Percentiles rank a stretch among this genome's conserved stretches.
phyloP scores from a whole-genome alignment of 2,329 filamentous ascomycete species.

The Furcasterigmium sp. region DNA sequence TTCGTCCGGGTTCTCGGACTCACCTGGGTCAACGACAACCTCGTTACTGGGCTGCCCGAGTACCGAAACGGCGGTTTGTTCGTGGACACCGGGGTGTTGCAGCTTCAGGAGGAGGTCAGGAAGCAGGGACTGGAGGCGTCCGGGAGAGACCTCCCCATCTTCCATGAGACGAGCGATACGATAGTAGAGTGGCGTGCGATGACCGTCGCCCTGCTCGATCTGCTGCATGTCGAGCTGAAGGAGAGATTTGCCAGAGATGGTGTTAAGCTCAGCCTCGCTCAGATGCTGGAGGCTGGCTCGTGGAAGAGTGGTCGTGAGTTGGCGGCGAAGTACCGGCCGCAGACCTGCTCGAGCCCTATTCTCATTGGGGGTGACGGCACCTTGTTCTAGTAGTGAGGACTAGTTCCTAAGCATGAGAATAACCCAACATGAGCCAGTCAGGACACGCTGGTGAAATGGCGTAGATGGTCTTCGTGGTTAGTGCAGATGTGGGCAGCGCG shows the following conservation, averaged over 20 bases:
- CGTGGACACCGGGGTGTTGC: conserved; percentile 77
- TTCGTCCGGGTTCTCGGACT: conserved; percentile 79
- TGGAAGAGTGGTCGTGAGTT: conserved; percentile 71
- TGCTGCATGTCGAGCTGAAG: conserved; percentile 42
- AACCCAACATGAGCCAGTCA: no score
- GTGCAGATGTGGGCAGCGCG: no score
- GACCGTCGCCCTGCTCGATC: conserved; percentile 56
- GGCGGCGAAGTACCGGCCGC: conserved; percentile 71
- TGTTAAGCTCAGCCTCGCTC: conserved; percentile 36
- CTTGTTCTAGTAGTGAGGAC: conserved; percentile 52
- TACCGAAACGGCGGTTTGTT: conserved; percentile 90
- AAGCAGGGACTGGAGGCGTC: conserved; percentile 61
- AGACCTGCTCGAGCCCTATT: conserved; percentile 78
- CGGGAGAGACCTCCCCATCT: conserved; percentile 50
- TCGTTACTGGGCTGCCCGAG: conserved; percentile 83
- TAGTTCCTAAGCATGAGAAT: no score
- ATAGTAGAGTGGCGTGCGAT: conserved; percentile 63
- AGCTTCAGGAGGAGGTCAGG: conserved; percentile 63
- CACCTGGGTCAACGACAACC: conserved; percentile 73
- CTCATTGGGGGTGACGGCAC: conserved; percentile 78
- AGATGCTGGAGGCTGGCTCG: conserved; percentile 47
- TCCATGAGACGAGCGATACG: conserved; percentile 54
- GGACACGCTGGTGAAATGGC: no score
- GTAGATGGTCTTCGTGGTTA: no score
- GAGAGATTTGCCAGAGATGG: conserved; percentile 22